Base-by-base conservation (phyloP, 257 asterid species). In the Nicotiana benthamiana region DNA sequence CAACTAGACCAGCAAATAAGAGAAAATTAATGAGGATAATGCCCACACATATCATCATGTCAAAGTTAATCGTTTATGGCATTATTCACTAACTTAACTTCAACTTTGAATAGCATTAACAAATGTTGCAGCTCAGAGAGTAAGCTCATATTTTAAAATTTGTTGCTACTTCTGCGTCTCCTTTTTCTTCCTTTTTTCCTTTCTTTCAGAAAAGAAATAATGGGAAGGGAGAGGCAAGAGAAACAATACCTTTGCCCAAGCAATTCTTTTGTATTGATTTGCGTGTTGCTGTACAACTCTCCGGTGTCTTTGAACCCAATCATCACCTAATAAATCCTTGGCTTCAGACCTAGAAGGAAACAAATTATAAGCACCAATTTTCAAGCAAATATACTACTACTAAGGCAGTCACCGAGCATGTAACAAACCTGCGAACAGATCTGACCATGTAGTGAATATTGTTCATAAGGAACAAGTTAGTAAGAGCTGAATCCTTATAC, bases 261-360 rank as follows among this genome's bases (percentile, higher is more conserved):
- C 97, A 76, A 91, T 85, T 90, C 98, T 91, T 90, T 96, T 93
- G 80, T 96, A 96, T 78, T 93, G 98, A 87, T 91, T 96, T 79
- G 99, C 99, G 81, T 96, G 99, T 83, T 96, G 97, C 85, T 96
- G 99, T 26, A 96, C 99, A 80, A 90, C 83, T 88, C 99, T 89
- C 67, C 99, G 89, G 83, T 96, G 99, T 86, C 96, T 92, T 89
- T 96, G 99, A 78, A 96, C 99, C 99, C 99, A 96, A 87, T 96
- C 99, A 86, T 96, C 99, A 48, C 99, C 98, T 86, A 96, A 86
- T 86, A 93, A 85, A 84, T 96, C 99, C 83, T 96, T 96, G 78
- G 99, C 99, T 92, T 96, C 99, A 66, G 99, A 96, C 89, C 99
- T 96, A 79, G 80, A 89, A 84, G 72, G 54, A 86, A 40, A 83